These are phyloP conservation scores for Ricinus communis DNA, from an alignment of 345 rosid genomes.

Conservation along the genomic window DNA sequence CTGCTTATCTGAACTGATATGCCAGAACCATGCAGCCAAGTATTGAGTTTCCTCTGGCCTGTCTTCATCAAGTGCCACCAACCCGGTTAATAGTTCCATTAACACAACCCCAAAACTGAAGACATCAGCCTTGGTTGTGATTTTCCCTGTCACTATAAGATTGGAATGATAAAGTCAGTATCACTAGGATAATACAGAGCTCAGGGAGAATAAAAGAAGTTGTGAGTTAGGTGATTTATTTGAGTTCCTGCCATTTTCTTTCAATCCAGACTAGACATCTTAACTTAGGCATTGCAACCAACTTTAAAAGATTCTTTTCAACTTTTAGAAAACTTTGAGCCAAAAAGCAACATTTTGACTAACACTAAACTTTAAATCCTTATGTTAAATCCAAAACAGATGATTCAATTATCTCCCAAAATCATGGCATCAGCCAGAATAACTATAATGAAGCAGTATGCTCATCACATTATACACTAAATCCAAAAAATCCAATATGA, in stretches of 20 bases:
- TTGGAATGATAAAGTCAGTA: constrained; percentile 8
- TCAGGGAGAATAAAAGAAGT: constrained; percentile 2
- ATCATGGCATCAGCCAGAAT: not conserved
- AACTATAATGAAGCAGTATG: not conserved
- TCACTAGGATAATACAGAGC: not conserved
- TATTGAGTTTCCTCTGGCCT: constrained; percentile 75
- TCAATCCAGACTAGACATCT: not conserved
- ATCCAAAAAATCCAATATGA: not conserved
- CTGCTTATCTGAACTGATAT: constrained; percentile 51
- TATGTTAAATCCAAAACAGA: not conserved
- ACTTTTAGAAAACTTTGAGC: not conserved
- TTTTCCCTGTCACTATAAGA: constrained; percentile 65
- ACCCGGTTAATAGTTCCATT: constrained; percentile 71
- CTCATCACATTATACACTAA: not conserved
- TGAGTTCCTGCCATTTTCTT: not conserved
- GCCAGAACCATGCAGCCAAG: constrained; percentile 75
- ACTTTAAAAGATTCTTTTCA: too few species aligned
- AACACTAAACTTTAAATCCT: not conserved
- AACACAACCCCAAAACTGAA: constrained; percentile 77
- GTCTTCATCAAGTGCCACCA: constrained; percentile 66
- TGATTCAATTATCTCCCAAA: not conserved
- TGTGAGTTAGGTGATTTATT: too few species aligned
- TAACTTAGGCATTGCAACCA: too few species aligned
- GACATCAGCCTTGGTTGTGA: constrained; percentile 76
- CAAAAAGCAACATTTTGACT: not conserved